A percentile compares a stretch with the other conserved stretches of the same genome.
phyloP scores from a whole-genome alignment of 805 yeast genomes.

The Barnettozyma sucrosica region DNA sequence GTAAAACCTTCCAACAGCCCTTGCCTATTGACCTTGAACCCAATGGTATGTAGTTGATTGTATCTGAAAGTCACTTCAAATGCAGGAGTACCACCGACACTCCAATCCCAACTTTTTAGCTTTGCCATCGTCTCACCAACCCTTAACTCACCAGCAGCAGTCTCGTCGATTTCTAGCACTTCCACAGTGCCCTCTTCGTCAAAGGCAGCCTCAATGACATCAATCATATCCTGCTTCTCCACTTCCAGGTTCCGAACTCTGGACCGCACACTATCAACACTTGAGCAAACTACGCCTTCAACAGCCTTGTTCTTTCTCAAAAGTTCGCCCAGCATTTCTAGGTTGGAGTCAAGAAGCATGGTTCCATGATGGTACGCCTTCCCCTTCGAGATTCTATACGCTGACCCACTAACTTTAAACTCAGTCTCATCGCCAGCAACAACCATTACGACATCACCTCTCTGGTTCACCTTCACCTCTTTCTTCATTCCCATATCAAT shows the following conservation, averaged over 20 bases:
- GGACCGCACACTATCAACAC: constrained; percentile 75
- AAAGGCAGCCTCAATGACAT: constrained; percentile 27
- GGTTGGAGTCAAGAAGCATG: constrained; percentile 67
- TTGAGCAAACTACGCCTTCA: constrained; percentile 30
- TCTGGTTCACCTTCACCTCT: constrained; percentile 42
- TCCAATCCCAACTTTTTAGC: constrained; percentile 66
- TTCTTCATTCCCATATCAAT: neutral
- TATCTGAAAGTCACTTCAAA: constrained; percentile 43
- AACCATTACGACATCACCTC: constrained; percentile 69
- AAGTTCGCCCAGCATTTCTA: constrained; percentile 54
- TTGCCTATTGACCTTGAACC: constrained; percentile 43
- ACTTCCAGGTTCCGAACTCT: constrained; percentile 65
- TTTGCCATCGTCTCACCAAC: constrained; percentile 37
- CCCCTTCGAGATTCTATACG: constrained; percentile 78
- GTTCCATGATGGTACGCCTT: constrained; percentile 95
- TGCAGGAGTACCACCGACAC: constrained; percentile 67
- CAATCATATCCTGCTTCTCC: constrained; percentile 39
- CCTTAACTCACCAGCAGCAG: constrained; percentile 16
- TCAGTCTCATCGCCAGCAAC: constrained; percentile 29
- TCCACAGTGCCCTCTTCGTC: constrained; percentile 21
- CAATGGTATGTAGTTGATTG: constrained; percentile 14
- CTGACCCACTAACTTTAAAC: constrained; percentile 84
- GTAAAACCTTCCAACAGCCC: constrained; percentile 33
- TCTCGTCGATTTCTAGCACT: constrained; percentile 21
- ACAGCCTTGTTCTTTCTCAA: constrained; percentile 35